These are phyloP conservation scores for Fusarium penzigii DNA, from an alignment of 2,329 filamentous ascomycete species.

Conservation along the genomic window DNA sequence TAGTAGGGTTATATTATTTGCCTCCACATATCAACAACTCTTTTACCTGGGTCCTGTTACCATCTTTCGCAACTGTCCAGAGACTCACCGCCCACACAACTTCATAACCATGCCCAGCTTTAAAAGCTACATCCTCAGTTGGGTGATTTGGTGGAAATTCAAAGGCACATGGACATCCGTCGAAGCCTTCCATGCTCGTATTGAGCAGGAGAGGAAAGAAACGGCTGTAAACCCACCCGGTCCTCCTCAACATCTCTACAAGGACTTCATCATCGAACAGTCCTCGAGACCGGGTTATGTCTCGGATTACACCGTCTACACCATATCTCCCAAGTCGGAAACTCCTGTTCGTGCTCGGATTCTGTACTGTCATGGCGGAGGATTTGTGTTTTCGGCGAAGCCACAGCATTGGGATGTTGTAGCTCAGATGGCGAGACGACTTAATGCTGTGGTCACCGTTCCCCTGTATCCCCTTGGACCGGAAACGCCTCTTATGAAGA, in stretches of 20 bases:
- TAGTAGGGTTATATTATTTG: too few species aligned
- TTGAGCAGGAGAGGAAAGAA: constrained; percentile 25
- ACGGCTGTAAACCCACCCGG: constrained; percentile 7
- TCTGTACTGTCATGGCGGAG: constrained; percentile 35
- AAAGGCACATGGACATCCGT: constrained; percentile 29
- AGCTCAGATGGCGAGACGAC: constrained; percentile 28
- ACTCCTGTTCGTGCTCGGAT: constrained; percentile 30
- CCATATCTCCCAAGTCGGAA: constrained; percentile 34
- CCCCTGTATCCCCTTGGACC: constrained; percentile 36
- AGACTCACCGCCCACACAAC: neutral
- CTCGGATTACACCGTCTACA: constrained; percentile 26
- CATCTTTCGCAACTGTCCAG: neutral
- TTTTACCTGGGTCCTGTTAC: neutral
- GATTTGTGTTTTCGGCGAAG: constrained; percentile 32
- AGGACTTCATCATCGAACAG: constrained; percentile 29
- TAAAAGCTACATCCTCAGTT: constrained; percentile 29
- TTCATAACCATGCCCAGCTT: constrained; percentile 27
- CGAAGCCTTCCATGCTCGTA: constrained; percentile 24
- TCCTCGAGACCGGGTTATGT: constrained; percentile 13
- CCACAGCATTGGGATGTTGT: constrained; percentile 32
- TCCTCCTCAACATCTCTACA: constrained; percentile 28
- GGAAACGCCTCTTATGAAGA: constrained; percentile 32
- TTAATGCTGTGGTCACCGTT: constrained; percentile 34
- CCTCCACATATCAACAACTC: too few species aligned
- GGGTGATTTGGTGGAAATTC: constrained; percentile 28